Percentiles rank a stretch among this genome's conserved stretches.
Evolutionary conservation across 805 yeast species (phyloP).

Genomic region (Kregervanrija delftensis): DNA sequence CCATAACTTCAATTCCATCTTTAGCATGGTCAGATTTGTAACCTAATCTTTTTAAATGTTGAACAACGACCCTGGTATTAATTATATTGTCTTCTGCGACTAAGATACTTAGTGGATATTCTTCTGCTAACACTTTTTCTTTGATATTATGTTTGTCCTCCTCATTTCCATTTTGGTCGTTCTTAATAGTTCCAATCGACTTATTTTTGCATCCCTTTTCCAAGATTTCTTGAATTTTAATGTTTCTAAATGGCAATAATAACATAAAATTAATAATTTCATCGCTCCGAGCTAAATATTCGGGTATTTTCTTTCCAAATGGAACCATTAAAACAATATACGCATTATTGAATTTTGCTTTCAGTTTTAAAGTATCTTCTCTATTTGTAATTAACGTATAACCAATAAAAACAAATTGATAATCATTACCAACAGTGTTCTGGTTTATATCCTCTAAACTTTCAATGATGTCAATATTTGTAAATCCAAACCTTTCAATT

Average conservation of each 20-base stretch:
- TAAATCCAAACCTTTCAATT: slow-evolving; percentile 27
- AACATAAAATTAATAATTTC: slow-evolving; percentile 5
- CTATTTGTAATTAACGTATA: background rate
- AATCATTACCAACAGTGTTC: background rate
- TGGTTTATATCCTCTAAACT: background rate
- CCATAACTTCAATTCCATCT: slow-evolving; percentile 41
- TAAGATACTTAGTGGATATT: slow-evolving; percentile 40
- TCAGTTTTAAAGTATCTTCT: background rate
- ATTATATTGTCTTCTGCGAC: slow-evolving; percentile 51
- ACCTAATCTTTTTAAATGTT: slow-evolving; percentile 42
- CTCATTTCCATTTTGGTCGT: background rate
- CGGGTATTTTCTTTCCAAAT: slow-evolving; percentile 5
- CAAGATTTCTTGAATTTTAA: slow-evolving; percentile 13
- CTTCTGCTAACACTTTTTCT: slow-evolving; percentile 22
- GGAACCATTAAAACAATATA: background rate
- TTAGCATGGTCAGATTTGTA: slow-evolving; percentile 46
- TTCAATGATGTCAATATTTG: background rate
- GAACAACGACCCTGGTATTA: slow-evolving; percentile 43
- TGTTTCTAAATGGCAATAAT: slow-evolving; percentile 15
- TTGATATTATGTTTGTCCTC: background rate
- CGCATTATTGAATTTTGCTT: background rate
- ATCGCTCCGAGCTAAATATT: background rate
- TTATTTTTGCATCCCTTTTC: background rate
- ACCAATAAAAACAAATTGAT: slow-evolving; percentile 1
- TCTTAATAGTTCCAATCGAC: background rate